These are phyloP conservation scores for Cornus controversa DNA, from an alignment of 148 eudicot species.

Conservation along the genomic window DNA sequence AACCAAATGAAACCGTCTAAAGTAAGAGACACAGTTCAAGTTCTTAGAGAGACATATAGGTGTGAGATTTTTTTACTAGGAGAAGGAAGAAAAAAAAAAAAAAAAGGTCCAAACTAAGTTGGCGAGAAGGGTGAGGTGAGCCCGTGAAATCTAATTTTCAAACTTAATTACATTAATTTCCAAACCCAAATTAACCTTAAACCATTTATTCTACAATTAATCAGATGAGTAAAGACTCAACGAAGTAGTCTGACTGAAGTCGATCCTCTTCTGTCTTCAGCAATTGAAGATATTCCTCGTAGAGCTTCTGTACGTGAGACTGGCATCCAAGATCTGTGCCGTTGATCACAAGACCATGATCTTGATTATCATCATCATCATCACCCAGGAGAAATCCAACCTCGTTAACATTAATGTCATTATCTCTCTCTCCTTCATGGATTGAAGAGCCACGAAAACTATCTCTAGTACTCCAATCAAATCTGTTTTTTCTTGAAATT, in stretches of 20 bases:
- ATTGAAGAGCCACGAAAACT: background rate
- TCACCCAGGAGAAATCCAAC: background rate
- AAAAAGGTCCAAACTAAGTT: background rate
- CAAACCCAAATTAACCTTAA: background rate
- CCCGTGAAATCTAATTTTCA: background rate
- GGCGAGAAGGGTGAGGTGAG: conserved; percentile 7
- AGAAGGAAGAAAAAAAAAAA: too few relatives aligned
- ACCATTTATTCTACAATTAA: background rate
- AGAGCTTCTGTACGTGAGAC: conserved; percentile 39
- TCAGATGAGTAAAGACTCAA: conserved; percentile 2
- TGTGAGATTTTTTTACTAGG: too few relatives aligned
- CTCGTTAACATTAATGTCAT: background rate
- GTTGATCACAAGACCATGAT: background rate
- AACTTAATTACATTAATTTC: too few relatives aligned
- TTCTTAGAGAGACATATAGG: too few relatives aligned
- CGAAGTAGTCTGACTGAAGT: conserved; percentile 12
- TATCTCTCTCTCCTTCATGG: background rate
- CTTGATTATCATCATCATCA: conserved; percentile 3
- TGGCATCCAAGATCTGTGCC: conserved; percentile 4
- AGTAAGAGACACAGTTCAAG: too few relatives aligned
- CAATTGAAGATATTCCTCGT: conserved; percentile 55
- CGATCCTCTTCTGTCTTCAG: conserved; percentile 31
- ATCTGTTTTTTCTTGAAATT: conserved; percentile 31
- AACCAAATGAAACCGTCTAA: too few relatives aligned
- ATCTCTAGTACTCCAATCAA: conserved; percentile 15